Evolutionary conservation across 1,139 yeast genomes (phyloP).

Genomic region (Pichiaceae sp.): DNA sequence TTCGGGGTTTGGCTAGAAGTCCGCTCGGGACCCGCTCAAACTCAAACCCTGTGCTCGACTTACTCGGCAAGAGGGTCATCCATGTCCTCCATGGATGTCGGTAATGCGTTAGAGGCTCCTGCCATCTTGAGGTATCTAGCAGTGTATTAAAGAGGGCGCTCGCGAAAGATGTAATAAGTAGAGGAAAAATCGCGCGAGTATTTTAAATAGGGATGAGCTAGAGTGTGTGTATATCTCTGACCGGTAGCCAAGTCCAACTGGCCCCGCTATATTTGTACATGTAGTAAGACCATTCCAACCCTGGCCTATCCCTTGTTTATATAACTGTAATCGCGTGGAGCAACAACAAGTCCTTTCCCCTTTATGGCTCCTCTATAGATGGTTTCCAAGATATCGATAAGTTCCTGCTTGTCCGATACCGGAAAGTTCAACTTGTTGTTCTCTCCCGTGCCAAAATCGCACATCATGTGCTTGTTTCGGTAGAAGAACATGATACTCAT

Average conservation of each 20-base stretch:
- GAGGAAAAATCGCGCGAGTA: neutral
- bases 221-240: too few species aligned
- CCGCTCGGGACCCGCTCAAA: too few species aligned
- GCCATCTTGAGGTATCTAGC: neutral
- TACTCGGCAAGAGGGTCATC: slow-evolving; percentile 21
- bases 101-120: slow-evolving; percentile 10
- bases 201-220: neutral
- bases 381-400: slow-evolving; percentile 86
- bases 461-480: slow-evolving; percentile 93
- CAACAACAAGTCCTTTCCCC: slow-evolving; percentile 85
- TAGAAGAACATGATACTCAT: slow-evolving; percentile 90
- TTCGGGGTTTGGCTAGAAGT: slow-evolving; percentile 3
- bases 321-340: slow-evolving; percentile 58
- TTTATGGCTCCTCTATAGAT: slow-evolving; percentile 85
- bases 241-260: too few species aligned
- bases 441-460: slow-evolving; percentile 97
- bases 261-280: too few species aligned
- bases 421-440: slow-evolving; percentile 86
- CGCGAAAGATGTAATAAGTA: neutral
- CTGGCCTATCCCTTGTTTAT: slow-evolving; percentile 14
- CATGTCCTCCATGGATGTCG: slow-evolving; percentile 22
- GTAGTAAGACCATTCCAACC: too few species aligned
- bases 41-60: slow-evolving; percentile 6
- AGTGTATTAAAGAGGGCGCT: neutral
- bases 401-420: slow-evolving; percentile 74